Base-by-base conservation (phyloP, 495 filamentous ascomycete species). In the Amphirosellinia nigrospora region DNA sequence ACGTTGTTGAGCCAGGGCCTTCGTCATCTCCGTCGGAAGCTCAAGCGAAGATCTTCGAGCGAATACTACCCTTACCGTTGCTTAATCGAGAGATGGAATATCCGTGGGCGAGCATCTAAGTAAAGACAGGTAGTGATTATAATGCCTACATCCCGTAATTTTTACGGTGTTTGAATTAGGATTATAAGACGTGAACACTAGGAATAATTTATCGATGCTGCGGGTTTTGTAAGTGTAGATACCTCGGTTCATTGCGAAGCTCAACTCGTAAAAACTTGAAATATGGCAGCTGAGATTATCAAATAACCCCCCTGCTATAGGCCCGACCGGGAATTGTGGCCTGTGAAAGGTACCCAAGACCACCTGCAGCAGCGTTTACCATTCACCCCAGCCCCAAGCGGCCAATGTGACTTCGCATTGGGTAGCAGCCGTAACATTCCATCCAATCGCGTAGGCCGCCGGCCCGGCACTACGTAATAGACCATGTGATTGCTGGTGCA, bases 1-100 rank as follows among this genome's bases (percentile, higher is more conserved):
- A 92, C 75, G 88, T 89, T 8, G 89, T 92, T 34, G 91, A 92
- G 81, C 85, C 86, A 5, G 91, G 90, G 83, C 86, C 30, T 93
- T 92, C 74, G 71, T 81, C 23, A 81, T 91, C 11, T 77, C 83
- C 26, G 86, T 88, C 10, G 91, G 90, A 0, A 84, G 81, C 46
- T 85, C 83, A 52, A 89, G 88, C 63, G 74, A 75, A 66, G 87
- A 90, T 80, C 75, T 90, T 56, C 79, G 84, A 72, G 82, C 79
- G 0, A 89, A 86, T 75, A 81, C 83, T 11, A 89, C 84, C 6
- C 81, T 90, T 64, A 85, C 83, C 58, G 86, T 89, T 34, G 65
- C 58, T 66, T 68, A 50, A 38, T 26, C 21, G 30, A 11, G 32
- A 19, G 30, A 15, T 6, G 28, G 26, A 48, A 6, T n/a, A 32